phyloP scores from a whole-genome alignment of 257 asterid genomes.

The Nicotiana paniculata region DNA sequence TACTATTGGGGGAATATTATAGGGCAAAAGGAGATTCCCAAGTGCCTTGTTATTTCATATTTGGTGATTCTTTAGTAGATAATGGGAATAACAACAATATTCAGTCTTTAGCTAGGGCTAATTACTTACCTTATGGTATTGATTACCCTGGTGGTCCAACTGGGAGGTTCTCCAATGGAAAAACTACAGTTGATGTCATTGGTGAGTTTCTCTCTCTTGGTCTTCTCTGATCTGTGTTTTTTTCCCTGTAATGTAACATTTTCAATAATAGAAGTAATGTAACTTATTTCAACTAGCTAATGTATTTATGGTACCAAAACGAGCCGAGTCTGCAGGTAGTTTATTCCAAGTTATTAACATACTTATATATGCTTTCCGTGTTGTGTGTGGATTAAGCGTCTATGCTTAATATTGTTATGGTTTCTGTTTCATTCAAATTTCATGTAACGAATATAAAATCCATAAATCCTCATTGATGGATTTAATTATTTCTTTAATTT shows the following conservation, averaged over 20 bases:
- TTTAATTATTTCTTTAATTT: too few species aligned
- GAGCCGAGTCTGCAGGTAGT: not conserved
- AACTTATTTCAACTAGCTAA: not conserved
- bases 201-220: constrained; percentile 23
- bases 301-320: not conserved
- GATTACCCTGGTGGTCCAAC: constrained; percentile 60
- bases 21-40: constrained; percentile 46
- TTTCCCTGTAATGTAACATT: not conserved
- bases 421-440: too few species aligned
- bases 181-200: constrained; percentile 60
- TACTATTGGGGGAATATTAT: not conserved
- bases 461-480: too few species aligned
- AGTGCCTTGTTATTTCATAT: constrained; percentile 63
- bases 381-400: too few species aligned
- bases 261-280: not conserved
- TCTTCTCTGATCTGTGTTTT: not conserved
- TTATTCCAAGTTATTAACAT: not conserved
- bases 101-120: constrained; percentile 57
- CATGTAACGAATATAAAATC: too few species aligned
- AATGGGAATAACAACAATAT: constrained; percentile 66
- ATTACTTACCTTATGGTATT: constrained; percentile 67
- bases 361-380: not conserved
- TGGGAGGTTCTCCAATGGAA: constrained; percentile 64
- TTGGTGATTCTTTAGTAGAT: constrained; percentile 72
- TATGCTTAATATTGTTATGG: too few species aligned